Base-by-base conservation (phyloP, 257 asterid species). In the Solanum dulcamara region DNA sequence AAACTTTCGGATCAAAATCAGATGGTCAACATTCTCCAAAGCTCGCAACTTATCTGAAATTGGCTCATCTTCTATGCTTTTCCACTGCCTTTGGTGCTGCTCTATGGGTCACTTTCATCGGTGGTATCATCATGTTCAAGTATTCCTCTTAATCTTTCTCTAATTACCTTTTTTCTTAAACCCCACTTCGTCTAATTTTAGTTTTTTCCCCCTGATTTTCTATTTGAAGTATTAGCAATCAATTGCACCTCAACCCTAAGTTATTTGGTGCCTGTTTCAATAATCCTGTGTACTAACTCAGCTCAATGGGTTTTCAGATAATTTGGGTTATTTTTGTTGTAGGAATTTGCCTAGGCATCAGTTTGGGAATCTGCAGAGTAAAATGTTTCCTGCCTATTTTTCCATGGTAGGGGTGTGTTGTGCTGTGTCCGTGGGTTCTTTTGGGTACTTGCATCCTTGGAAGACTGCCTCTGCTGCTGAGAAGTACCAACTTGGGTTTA, bases 71-170 rank as follows among this genome's bases (percentile, higher is more conserved):
- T 38, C 96, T 95, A 60, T 94, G 98, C 89, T 95, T 93, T 92
- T 92, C 99, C 85, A 94, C 98, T 24, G 96, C 99, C 40, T 97
- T 93, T 92, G 99, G 99, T 11, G 98, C 99, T 18, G 97, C 99
- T 85, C 88, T 95, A 4, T 97, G 99, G 99, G 99, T 95, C 86
- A 95, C 99, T 87, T 95, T 97, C 93, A 93, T 97, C 86, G 99
- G 99, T 80, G 99, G 99, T 90, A 95, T 97, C 93, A 95, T 97
- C 92, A 94, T 94, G 99, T 97, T 97, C 93, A 97, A 93, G 99
- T 97, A 92, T 85, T 18, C 13, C 67, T 35, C 67, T 2, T 15
- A 53, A n/a, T 18, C 7, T 26, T 77, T 22, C 6, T n/a, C 1
- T 15, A 26, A 3, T 38, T 15, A 10, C 33, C 40, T 18, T 24